phyloP scores from a whole-genome alignment of 2,329 filamentous ascomycete genomes.

The Cladobotryum protrusum region DNA sequence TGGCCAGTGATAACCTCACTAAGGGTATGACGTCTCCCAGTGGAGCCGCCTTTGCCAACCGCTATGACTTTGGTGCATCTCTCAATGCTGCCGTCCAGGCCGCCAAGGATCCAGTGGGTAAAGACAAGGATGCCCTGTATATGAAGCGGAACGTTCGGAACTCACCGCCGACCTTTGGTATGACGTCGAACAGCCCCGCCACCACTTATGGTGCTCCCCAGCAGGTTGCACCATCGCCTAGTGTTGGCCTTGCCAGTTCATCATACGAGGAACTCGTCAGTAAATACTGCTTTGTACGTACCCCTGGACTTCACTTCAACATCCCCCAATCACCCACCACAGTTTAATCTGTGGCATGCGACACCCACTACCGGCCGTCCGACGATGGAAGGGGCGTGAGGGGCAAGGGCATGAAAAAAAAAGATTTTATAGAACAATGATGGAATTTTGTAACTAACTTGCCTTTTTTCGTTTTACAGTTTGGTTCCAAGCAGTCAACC shows the following conservation, averaged over 20 bases:
- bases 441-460: conserved; percentile 34
- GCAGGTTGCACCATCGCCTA: conserved; percentile 43
- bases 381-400: conserved; percentile 2
- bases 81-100: conserved; percentile 74
- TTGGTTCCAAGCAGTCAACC: conserved; percentile 54
- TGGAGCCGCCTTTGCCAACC: conserved; percentile 76
- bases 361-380: conserved; percentile 5
- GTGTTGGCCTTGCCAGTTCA: conserved; percentile 63
- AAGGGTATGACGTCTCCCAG: conserved; percentile 48
- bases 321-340: conserved; percentile 15
- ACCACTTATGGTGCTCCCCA: conserved; percentile 11
- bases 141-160: conserved; percentile 44
- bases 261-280: conserved; percentile 96
- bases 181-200: conserved; percentile 20
- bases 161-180: conserved; percentile 13
- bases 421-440: conserved; percentile 14
- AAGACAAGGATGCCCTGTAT: conserved; percentile 53
- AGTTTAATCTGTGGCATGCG: conserved; percentile 13
- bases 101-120: conserved; percentile 56
- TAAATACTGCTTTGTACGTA: conserved; percentile 99
- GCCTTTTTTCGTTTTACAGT: conserved; percentile 35
- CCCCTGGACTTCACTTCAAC: conserved; percentile 33
- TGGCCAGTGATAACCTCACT: conserved; percentile 57
- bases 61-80: conserved; percentile 95
- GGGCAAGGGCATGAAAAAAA: not conserved